A percentile compares a stretch with the other conserved stretches of the same genome.
phyloP scores from a whole-genome alignment of 2,329 filamentous ascomycete species.

The Colletotrichum neosansevieriae region DNA sequence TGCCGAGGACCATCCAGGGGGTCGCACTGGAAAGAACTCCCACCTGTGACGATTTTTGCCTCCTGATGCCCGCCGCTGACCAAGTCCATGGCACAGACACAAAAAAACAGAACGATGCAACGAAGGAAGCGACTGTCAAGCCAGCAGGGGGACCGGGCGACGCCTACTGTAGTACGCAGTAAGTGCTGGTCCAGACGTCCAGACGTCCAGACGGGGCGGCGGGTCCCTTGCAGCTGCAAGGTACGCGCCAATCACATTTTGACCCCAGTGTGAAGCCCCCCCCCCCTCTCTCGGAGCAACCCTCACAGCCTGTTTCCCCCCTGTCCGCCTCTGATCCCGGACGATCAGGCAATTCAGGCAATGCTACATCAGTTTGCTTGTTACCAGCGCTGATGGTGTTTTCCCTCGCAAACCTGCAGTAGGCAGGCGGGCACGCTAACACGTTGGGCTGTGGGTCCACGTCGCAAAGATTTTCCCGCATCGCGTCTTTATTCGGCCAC shows the following conservation, averaged over 20 bases:
- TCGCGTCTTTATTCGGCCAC: constrained; percentile 6
- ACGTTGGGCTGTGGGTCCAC: constrained; percentile 15
- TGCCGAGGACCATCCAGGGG: background rate
- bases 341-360: constrained; percentile 39
- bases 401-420: constrained; percentile 31
- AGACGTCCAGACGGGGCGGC: constrained; percentile 1
- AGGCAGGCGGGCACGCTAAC: constrained; percentile 26
- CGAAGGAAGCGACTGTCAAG: constrained; percentile 11
- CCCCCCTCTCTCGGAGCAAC: constrained; percentile 23
- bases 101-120: constrained; percentile 5
- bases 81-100: constrained; percentile 2
- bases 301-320: constrained; percentile 30
- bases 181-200: too few relatives aligned
- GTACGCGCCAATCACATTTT: constrained; percentile 37
- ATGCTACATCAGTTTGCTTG: constrained; percentile 29
- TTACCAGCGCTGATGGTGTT: constrained; percentile 5
- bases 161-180: too few relatives aligned
- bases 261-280: background rate
- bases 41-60: background rate
- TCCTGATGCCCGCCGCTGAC: background rate
- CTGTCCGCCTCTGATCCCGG: constrained; percentile 40
- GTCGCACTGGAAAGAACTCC: background rate
- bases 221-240: constrained; percentile 40
- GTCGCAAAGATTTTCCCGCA: constrained; percentile 29
- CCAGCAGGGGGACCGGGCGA: constrained; percentile 15